A percentile compares a stretch with the other conserved stretches of the same genome.
Conservation (phyloP, 805 yeast genomes). For the Saturnispora zaruensis region DNA sequence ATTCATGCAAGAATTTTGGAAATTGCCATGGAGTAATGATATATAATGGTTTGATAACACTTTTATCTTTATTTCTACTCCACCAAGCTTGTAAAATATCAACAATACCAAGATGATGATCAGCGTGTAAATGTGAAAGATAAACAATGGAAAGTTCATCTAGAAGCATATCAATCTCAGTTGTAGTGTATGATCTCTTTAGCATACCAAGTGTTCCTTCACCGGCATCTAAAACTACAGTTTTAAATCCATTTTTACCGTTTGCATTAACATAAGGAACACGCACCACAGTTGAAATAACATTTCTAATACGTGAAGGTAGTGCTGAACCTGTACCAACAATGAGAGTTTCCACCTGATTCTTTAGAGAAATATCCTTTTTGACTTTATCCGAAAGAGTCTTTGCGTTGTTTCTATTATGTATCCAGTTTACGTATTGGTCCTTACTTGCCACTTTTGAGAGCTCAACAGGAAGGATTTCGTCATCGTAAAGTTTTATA, state of each 20-base stretch:
- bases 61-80: constrained; percentile 25
- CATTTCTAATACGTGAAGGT: constrained; percentile 81
- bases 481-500: constrained; percentile 22
- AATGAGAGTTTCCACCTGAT: constrained; percentile 60
- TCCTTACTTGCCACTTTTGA: constrained; percentile 7
- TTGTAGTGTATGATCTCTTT: constrained; percentile 48
- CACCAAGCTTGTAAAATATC: constrained; percentile 65
- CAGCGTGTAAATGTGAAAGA: constrained; percentile 92
- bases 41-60: constrained; percentile 33
- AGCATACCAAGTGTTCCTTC: constrained; percentile 80
- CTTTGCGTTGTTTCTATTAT: neutral
- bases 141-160: constrained; percentile 57
- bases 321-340: constrained; percentile 91
- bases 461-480: constrained; percentile 16
- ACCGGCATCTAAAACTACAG: constrained; percentile 83
- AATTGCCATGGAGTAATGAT: constrained; percentile 73
- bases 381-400: constrained; percentile 10
- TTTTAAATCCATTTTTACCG: constrained; percentile 23
- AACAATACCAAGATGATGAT: constrained; percentile 84
- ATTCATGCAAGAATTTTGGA: constrained; percentile 56
- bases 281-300: constrained; percentile 68
- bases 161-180: constrained; percentile 35
- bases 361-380: constrained; percentile 26
- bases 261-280: constrained; percentile 38
- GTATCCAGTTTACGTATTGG: constrained; percentile 8